Conservation (phyloP, 768 basidiomycete genomes). For the Ramaria sp. region DNA sequence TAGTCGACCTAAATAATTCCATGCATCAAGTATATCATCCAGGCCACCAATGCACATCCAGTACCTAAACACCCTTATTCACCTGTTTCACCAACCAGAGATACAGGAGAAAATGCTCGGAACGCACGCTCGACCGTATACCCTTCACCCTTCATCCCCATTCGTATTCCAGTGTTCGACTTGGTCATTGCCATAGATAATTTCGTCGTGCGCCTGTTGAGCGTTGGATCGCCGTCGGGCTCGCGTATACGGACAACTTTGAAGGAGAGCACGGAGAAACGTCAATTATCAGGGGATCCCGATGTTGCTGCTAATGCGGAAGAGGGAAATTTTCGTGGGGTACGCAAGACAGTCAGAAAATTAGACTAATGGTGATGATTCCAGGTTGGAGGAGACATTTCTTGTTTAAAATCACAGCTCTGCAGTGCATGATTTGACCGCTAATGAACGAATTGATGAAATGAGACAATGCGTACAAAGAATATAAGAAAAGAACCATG, state of each 20-base stretch:
- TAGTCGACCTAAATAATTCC: constrained; percentile 2
- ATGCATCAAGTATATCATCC: constrained; percentile 58
- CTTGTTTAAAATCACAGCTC: too few relatives aligned
- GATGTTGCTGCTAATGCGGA: constrained; percentile 5
- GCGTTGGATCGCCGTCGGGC: constrained; percentile 31
- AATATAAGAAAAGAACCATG: too few relatives aligned
- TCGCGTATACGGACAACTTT: neutral
- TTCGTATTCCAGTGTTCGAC: constrained; percentile 68
- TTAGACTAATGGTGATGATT: neutral
- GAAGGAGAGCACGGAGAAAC: neutral
- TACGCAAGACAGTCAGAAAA: neutral
- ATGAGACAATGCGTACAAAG: too few relatives aligned
- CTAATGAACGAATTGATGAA: too few relatives aligned
- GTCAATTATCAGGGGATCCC: neutral
- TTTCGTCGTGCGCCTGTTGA: constrained; percentile 49
- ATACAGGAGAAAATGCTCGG: constrained; percentile 12
- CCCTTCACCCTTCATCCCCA: constrained; percentile 70
- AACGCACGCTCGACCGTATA: constrained; percentile 38
- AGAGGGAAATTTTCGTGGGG: neutral
- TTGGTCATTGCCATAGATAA: constrained; percentile 70
- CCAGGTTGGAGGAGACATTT: neutral
- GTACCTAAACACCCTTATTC: constrained; percentile 69
- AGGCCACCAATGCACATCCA: constrained; percentile 72
- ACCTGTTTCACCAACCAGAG: constrained; percentile 27
- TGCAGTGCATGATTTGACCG: too few relatives aligned